phyloP scores from a whole-genome alignment of 441 rosid species.

The Mallotus repandus region DNA sequence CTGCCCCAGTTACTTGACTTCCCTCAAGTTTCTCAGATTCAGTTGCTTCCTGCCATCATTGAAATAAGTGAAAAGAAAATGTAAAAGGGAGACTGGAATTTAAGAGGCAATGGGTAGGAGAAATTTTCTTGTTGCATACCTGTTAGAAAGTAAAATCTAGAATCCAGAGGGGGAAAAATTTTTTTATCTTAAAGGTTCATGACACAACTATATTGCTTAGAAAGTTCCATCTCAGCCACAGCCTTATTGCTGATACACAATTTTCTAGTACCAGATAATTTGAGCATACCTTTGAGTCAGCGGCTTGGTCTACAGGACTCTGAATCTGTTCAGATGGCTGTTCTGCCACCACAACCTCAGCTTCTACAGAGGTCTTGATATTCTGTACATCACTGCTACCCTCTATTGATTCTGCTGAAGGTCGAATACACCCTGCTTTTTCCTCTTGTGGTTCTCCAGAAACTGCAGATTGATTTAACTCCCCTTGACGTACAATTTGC shows the following conservation, averaged over 20 bases:
- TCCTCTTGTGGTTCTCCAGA: conserved; percentile 33
- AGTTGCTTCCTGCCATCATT: conserved; percentile 40
- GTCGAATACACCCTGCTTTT: conserved; percentile 28
- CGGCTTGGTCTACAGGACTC: conserved; percentile 21
- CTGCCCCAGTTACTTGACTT: conserved; percentile 33
- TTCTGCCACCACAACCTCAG: conserved; percentile 22
- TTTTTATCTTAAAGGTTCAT: neutral
- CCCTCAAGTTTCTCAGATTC: conserved; percentile 38
- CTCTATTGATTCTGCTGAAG: conserved; percentile 36
- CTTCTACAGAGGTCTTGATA: conserved; percentile 27
- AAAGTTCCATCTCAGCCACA: neutral
- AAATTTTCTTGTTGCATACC: neutral
- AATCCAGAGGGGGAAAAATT: neutral
- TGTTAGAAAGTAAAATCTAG: neutral
- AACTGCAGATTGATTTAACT: conserved; percentile 40
- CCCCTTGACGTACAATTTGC: conserved; percentile 78
- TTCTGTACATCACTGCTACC: conserved; percentile 25
- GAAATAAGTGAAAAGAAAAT: neutral
- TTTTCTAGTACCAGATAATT: neutral
- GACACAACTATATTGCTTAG: neutral
- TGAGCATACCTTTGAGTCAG: conserved; percentile 39
- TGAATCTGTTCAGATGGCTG: conserved; percentile 20
- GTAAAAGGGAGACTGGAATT: neutral
- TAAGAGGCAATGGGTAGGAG: neutral
- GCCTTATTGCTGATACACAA: neutral